Percentiles rank a stretch among this genome's conserved stretches.
Conservation (phyloP, 768 basidiomycete species). For the Mycena crocata region DNA sequence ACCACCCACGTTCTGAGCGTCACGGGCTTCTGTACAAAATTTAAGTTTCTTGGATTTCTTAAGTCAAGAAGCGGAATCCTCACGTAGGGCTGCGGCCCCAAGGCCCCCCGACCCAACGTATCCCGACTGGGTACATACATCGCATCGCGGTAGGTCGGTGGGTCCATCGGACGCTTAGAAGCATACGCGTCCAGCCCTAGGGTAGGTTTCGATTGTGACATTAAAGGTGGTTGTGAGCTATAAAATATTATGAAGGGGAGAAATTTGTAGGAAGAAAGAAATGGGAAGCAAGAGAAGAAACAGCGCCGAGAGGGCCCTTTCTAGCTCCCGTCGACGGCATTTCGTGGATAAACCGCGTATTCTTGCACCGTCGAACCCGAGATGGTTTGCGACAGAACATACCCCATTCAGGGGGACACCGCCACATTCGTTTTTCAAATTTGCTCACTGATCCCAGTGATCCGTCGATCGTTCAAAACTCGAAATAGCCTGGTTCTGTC, state of each 20-base stretch:
- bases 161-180: not conserved
- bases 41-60: not conserved
- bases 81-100: slow-evolving; percentile 12
- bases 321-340: not conserved
- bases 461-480: too few relatives aligned
- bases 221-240: not conserved
- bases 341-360: not conserved
- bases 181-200: not conserved
- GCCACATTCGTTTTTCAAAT: too few relatives aligned
- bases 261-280: not conserved
- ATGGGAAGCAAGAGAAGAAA: not conserved
- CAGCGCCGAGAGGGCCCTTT: not conserved
- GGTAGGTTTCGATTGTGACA: slow-evolving; percentile 1
- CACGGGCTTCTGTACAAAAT: not conserved
- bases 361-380: slow-evolving; percentile 8
- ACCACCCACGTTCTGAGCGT: slow-evolving; percentile 19
- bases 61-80: not conserved
- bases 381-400: too few relatives aligned
- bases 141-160: slow-evolving; percentile 26
- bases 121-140: slow-evolving; percentile 26
- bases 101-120: not conserved
- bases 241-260: not conserved
- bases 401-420: too few relatives aligned
- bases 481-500: too few relatives aligned
- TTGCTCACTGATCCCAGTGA: too few relatives aligned